Evolutionary conservation across 73 alveolate species (phyloP).

Genomic region (Paramecium octaurelia): DNA sequence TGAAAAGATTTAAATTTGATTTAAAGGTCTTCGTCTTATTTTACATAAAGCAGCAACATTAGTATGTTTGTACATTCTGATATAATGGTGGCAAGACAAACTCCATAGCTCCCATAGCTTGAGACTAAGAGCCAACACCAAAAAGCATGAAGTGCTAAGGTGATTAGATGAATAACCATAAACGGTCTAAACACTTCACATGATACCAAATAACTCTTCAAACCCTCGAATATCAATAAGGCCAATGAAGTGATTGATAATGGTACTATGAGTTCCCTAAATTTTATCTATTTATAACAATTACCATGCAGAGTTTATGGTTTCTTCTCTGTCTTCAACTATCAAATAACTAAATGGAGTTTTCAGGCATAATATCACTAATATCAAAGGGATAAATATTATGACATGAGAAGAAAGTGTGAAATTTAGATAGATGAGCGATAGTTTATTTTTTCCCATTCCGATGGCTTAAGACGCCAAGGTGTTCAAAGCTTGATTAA

Average conservation of each 20-base stretch:
- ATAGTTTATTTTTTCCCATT: neutral
- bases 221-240: neutral
- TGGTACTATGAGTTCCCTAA: neutral
- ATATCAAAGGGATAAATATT: neutral
- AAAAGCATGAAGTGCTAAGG: neutral
- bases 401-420: neutral
- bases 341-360: neutral
- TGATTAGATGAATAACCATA: neutral
- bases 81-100: neutral
- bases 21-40: neutral
- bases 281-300: neutral
- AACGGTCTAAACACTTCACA: slow-evolving; percentile 22
- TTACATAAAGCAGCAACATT: neutral
- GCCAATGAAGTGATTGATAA: neutral
- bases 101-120: neutral
- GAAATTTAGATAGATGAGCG: neutral
- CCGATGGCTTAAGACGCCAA: neutral
- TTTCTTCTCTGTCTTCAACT: neutral
- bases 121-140: neutral
- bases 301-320: neutral
- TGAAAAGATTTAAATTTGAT: neutral
- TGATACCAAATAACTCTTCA: neutral
- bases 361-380: neutral
- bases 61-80: neutral
- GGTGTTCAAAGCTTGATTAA: neutral